Conservation (phyloP, 306 rosid species). For the Trichosanthes cucumerina region DNA sequence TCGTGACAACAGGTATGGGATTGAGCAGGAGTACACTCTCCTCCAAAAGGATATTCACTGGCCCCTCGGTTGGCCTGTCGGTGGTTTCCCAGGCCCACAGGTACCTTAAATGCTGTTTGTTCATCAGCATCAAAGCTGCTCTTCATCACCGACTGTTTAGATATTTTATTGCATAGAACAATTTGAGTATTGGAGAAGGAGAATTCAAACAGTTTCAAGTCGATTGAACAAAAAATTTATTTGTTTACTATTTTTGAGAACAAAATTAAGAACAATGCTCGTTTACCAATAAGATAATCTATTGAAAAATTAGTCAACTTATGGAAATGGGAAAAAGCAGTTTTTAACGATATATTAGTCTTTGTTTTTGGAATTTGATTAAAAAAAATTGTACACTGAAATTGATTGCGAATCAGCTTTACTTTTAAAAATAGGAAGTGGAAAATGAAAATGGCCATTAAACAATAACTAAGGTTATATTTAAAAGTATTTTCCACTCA, state of each 20-base stretch:
- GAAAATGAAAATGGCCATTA: not conserved
- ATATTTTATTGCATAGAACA: not conserved
- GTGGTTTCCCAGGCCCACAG: slow-evolving; percentile 52
- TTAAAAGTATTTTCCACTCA: not conserved
- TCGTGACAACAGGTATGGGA: slow-evolving; percentile 31
- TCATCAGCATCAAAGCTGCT: not conserved
- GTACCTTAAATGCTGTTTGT: slow-evolving; percentile 9
- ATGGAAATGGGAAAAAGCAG: not conserved
- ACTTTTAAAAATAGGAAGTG: not conserved
- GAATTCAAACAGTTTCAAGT: not conserved
- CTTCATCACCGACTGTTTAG: not conserved
- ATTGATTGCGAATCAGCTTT: not conserved
- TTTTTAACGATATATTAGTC: no score
- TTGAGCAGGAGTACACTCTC: slow-evolving; percentile 52
- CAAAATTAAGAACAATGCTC: not conserved
- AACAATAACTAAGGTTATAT: not conserved
- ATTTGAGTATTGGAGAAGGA: not conserved
- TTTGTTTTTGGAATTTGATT: no score
- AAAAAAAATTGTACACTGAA: no score
- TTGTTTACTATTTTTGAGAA: not conserved
- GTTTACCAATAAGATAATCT: not conserved
- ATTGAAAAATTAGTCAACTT: not conserved
- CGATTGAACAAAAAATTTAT: not conserved
- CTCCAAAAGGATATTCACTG: slow-evolving; percentile 33
- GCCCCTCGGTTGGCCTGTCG: slow-evolving; percentile 46